Evolutionary conservation across 192 early-diverging fungal genomes (phyloP).

Genomic region (Radiomyces spectabilis): DNA sequence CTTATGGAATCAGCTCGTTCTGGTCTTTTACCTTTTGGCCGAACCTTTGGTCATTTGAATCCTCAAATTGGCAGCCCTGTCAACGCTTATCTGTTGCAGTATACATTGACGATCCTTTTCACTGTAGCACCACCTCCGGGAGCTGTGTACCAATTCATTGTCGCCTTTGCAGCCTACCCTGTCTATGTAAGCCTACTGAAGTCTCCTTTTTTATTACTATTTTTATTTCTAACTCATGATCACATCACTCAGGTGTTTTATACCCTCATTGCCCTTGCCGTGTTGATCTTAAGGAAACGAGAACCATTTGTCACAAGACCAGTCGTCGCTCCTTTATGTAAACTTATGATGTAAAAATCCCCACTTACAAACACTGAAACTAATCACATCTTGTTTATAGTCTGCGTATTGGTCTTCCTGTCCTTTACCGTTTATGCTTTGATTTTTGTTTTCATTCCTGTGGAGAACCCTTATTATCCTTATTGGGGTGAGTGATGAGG

Average conservation of each 20-base stretch:
- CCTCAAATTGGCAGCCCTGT: slow-evolving; percentile 13
- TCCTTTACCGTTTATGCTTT: slow-evolving; percentile 9
- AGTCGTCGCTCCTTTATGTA: slow-evolving; percentile 9
- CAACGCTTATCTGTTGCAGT: slow-evolving; percentile 14
- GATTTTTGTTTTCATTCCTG: slow-evolving; percentile 24
- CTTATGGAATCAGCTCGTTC: slow-evolving; percentile 20
- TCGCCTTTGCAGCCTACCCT: slow-evolving; percentile 19
- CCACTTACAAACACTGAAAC: neutral
- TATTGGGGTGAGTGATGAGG: slow-evolving; percentile 16
- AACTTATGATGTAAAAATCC: neutral
- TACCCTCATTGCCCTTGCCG: slow-evolving; percentile 1
- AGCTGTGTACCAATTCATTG: slow-evolving; percentile 21
- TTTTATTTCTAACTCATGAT: neutral
- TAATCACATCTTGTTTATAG: neutral
- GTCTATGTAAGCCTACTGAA: neutral
- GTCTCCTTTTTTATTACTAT: neutral
- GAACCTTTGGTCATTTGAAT: slow-evolving; percentile 13
- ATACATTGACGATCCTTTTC: slow-evolving; percentile 12
- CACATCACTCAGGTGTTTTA: slow-evolving; percentile 9
- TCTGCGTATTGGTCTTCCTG: slow-evolving; percentile 14
- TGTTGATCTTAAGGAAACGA: slow-evolving; percentile 7
- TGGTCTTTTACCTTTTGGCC: slow-evolving; percentile 18
- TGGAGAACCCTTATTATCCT: slow-evolving; percentile 15
- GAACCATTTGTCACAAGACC: slow-evolving; percentile 9
- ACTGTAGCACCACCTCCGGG: slow-evolving; percentile 20